A percentile compares a stretch with the other conserved stretches of the same genome.
Conservation (phyloP, 176 grass and related monocot species). For the Hordeum marinum region DNA sequence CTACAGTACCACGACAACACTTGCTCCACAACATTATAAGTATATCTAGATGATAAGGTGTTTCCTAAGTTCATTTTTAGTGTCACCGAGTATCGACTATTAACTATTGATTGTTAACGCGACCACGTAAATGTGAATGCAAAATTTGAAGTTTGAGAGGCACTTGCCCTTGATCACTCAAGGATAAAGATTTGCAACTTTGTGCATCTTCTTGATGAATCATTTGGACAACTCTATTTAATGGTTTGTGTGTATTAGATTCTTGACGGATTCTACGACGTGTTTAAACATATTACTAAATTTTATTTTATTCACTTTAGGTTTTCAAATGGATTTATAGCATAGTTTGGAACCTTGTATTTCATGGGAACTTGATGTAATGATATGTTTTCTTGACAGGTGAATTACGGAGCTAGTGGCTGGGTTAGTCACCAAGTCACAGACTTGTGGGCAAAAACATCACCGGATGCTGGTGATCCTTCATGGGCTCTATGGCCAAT, state of each 20-base stretch:
- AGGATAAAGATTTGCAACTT: not conserved
- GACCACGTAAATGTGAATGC: not conserved
- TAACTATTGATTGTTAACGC: not conserved
- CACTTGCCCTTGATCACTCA: not conserved
- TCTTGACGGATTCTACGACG: not conserved
- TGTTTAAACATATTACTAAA: slow-evolving; percentile 2
- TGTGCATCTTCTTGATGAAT: not conserved
- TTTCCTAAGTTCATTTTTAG: not conserved
- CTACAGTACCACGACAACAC: too few species aligned
- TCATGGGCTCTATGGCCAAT: slow-evolving; percentile 86
- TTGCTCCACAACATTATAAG: not conserved
- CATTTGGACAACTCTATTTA: not conserved
- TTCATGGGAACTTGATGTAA: not conserved
- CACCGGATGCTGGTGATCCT: slow-evolving; percentile 69
- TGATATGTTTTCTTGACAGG: slow-evolving; percentile 26
- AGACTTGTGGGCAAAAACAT: slow-evolving; percentile 95
- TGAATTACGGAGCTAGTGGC: slow-evolving; percentile 75
- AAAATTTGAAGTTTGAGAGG: not conserved
- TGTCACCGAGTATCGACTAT: not conserved
- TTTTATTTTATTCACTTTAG: not conserved
- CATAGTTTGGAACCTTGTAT: not conserved
- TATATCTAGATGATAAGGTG: not conserved
- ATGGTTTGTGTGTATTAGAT: not conserved
- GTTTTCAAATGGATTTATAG: not conserved
- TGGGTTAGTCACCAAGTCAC: slow-evolving; percentile 96